Base-by-base conservation (phyloP, 352 stramenopile genomes). In the Phytophthora pseudosyringae region DNA sequence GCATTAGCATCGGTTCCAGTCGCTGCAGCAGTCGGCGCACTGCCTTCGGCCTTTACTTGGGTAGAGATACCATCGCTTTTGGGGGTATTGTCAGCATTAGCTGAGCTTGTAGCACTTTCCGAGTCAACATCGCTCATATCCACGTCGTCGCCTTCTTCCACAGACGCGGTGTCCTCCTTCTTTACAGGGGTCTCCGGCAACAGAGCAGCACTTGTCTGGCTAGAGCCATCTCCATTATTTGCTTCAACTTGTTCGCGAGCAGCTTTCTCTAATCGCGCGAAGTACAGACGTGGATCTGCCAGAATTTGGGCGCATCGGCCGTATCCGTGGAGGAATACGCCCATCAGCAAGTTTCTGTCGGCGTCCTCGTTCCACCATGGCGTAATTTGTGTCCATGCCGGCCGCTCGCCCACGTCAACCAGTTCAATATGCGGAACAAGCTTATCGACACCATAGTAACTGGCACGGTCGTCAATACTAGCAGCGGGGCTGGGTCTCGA, bases 281-380 rank as follows among this genome's bases (percentile, higher is more conserved):
- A 96, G 26, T 81, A 84, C 60, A 96, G 69, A 0, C 86, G 80
- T 2, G 83, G 69, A 33, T 96, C 88, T 16, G 73, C 73, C 2
- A 95, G 53, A 59, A 96, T 96, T 59, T 96, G 88, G 1, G 80
- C 81, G 48, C 83, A 94, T 13, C 88, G 88, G 9, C 88, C 88
- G 40, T 96, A 96, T 31, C 88, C 88, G 21, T 94, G 88, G 11
- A 96, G 66, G 46, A 94, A 96, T 16, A 96, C 86, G 21, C 88
- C 88, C 31, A 90, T 83, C 18, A 94, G 66, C 59, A 96, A 61
- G 59, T 84, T 90, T 28, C 87, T 78, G 43, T 96, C 88, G 0
- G 86, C 85, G 18, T 92, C 75, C 33, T 87, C 75, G 46, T 94
- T 87, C 88, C 88, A 96, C 88, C 88, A 96, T 12, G 80, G 78